A percentile compares a stretch with the other conserved stretches of the same genome.
These are phyloP conservation scores for Ogataea kodamae DNA, from an alignment of 805 yeast species.

Conservation along the genomic window DNA sequence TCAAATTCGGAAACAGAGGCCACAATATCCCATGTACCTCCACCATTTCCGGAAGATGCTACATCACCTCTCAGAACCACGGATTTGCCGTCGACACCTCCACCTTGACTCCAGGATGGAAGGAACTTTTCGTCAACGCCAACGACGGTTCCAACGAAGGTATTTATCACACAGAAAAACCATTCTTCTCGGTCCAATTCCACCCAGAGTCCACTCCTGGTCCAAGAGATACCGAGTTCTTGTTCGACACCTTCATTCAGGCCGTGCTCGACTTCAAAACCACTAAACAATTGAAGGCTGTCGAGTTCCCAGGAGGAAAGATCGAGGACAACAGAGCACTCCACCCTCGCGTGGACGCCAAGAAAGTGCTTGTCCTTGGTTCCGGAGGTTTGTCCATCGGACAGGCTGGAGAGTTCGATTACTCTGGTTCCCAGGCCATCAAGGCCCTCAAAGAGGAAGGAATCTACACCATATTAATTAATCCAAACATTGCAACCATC, in stretches of 20 bases:
- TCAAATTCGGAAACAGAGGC: constrained; percentile 98
- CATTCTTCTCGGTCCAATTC: constrained; percentile 96
- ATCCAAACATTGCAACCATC: constrained; percentile 97
- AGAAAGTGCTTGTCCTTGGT: constrained; percentile 91
- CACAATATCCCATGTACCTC: constrained; percentile 94
- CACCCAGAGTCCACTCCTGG: constrained; percentile 99
- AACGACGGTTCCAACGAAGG: constrained; percentile 99
- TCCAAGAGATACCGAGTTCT: constrained; percentile 97
- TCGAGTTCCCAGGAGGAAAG: constrained; percentile 88
- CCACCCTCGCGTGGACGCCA: constrained; percentile 76
- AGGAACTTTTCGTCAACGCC: constrained; percentile 90
- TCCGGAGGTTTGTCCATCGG: constrained; percentile 98
- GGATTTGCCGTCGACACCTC: constrained; percentile 93
- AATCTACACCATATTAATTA: constrained; percentile 89
- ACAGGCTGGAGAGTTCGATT: constrained; percentile 99
- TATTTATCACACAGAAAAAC: constrained; percentile 83
- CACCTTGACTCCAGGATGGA: constrained; percentile 78
- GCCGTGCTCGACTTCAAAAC: constrained; percentile 66
- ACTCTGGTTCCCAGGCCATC: constrained; percentile 98
- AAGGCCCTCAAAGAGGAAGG: constrained; percentile 98
- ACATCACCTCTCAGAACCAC: constrained; percentile 98
- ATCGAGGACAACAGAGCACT: constrained; percentile 68
- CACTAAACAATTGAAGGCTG: constrained; percentile 58
- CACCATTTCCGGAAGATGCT: constrained; percentile 86
- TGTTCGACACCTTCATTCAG: constrained; percentile 88